These are phyloP conservation scores for Beta vulgaris DNA, from an alignment of 148 eudicot genomes.

Conservation along the genomic window DNA sequence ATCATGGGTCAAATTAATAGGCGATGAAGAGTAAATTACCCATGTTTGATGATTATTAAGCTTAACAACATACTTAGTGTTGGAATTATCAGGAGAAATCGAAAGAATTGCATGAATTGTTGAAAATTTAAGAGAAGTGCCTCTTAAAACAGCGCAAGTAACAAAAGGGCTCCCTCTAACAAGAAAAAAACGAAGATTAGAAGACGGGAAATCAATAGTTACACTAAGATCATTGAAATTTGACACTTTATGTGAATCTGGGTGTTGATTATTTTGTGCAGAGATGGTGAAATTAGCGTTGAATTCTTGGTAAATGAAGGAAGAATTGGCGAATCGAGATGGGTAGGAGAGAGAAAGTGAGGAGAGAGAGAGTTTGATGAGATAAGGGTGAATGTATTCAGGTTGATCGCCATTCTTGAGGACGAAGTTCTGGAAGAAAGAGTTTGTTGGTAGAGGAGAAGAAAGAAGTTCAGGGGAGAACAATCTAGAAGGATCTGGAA, in stretches of 20 bases:
- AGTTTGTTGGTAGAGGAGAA: slow-evolving; percentile 73
- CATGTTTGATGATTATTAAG: slow-evolving; percentile 77
- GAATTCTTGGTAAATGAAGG: slow-evolving; percentile 58
- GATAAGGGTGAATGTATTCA: slow-evolving; percentile 79
- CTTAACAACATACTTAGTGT: slow-evolving; percentile 54
- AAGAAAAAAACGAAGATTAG: slow-evolving; percentile 56
- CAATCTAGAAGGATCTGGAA: slow-evolving; percentile 70
- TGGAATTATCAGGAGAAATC: slow-evolving; percentile 36
- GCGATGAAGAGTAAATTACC: slow-evolving; percentile 65
- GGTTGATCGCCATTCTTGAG: slow-evolving; percentile 87
- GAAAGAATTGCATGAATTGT: slow-evolving; percentile 70
- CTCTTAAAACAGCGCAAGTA: slow-evolving; percentile 45
- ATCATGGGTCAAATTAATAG: slow-evolving; percentile 45
- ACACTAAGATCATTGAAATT: slow-evolving; percentile 60
- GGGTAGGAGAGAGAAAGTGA: slow-evolving; percentile 70
- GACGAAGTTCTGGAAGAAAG: slow-evolving; percentile 81
- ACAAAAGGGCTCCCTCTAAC: slow-evolving; percentile 81
- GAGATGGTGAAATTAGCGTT: slow-evolving; percentile 66
- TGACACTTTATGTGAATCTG: slow-evolving; percentile 40
- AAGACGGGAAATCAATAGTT: slow-evolving; percentile 65
- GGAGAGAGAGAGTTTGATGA: slow-evolving; percentile 53
- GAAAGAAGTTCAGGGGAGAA: slow-evolving; percentile 59
- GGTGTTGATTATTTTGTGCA: slow-evolving; percentile 20
- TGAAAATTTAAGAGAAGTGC: slow-evolving; percentile 36
- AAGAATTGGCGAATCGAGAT: slow-evolving; percentile 41